These are phyloP conservation scores for Dendrostoma leiphaemia DNA, from an alignment of 2,329 filamentous ascomycete species.

Conservation along the genomic window DNA sequence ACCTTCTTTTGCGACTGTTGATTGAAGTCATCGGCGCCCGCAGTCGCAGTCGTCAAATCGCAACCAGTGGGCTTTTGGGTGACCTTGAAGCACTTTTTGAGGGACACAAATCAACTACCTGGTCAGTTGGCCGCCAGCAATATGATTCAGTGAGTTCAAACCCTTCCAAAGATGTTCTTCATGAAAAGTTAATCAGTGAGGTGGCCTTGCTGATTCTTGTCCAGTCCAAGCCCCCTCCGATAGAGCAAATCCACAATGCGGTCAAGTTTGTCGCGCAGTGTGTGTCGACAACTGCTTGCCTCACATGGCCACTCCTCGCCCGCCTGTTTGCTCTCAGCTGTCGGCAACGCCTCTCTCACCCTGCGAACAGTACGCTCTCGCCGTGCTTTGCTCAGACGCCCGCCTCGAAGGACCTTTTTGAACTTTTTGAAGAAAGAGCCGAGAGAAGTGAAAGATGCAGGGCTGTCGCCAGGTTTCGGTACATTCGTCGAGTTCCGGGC, in stretches of 20 bases:
- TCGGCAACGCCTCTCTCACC: slow-evolving; percentile 13
- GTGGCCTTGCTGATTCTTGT: background rate
- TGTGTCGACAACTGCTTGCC: slow-evolving; percentile 56
- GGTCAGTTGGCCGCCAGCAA: slow-evolving; percentile 14
- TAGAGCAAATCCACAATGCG: slow-evolving; percentile 43
- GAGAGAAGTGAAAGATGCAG: slow-evolving; percentile 57
- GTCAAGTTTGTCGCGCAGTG: slow-evolving; percentile 58
- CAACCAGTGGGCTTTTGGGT: background rate
- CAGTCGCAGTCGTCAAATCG: background rate
- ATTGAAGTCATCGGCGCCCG: slow-evolving; percentile 9
- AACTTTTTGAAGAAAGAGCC: slow-evolving; percentile 58
- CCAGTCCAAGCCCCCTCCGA: slow-evolving; percentile 8
- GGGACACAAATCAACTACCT: background rate
- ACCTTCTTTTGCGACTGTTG: background rate
- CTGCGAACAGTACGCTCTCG: slow-evolving; percentile 1
- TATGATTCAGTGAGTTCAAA: slow-evolving; percentile 9
- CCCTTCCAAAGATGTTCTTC: background rate
- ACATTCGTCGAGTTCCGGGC: slow-evolving; percentile 67
- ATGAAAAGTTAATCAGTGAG: background rate
- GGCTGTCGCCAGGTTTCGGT: slow-evolving; percentile 69
- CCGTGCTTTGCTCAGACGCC: background rate
- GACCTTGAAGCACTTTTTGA: background rate
- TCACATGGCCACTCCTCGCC: slow-evolving; percentile 38
- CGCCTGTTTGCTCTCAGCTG: slow-evolving; percentile 25
- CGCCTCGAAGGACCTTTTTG: slow-evolving; percentile 42